These are phyloP conservation scores for Wallacemonas sp. DNA, from an alignment of 208 protist genomes.

Conservation along the genomic window DNA sequence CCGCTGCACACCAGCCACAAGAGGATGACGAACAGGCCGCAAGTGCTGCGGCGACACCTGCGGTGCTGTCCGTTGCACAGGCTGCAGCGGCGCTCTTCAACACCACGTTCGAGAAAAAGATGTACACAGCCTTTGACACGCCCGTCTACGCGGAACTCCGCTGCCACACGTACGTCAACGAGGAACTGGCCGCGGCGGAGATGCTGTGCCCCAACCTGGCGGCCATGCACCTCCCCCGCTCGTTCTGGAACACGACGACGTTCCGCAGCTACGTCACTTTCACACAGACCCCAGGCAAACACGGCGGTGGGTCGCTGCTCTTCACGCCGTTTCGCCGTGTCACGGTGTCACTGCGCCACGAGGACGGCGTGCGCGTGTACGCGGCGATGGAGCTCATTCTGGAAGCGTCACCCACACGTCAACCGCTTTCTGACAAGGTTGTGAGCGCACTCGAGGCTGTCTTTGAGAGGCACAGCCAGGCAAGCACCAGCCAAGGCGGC, in stretches of 20 bases:
- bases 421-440: slow-evolving; percentile 22
- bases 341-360: slow-evolving; percentile 30
- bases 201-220: slow-evolving; percentile 35
- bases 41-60: not conserved
- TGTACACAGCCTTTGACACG: slow-evolving; percentile 13
- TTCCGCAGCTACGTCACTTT: slow-evolving; percentile 24
- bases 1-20: no score
- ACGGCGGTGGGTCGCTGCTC: slow-evolving; percentile 16
- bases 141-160: slow-evolving; percentile 34
- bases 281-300: not conserved
- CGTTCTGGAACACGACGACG: slow-evolving; percentile 29
- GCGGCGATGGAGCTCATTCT: slow-evolving; percentile 25
- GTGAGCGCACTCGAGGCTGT: slow-evolving; percentile 22
- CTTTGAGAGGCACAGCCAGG: slow-evolving; percentile 20
- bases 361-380: slow-evolving; percentile 27
- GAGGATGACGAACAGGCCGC: no score
- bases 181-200: slow-evolving; percentile 16
- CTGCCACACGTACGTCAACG: slow-evolving; percentile 30
- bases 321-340: slow-evolving; percentile 37
- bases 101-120: slow-evolving; percentile 17
- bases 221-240: slow-evolving; percentile 24
- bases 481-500: not conserved
- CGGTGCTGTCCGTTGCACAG: slow-evolving; percentile 7
- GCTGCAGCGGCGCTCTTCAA: slow-evolving; percentile 28
- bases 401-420: slow-evolving; percentile 14